Evolutionary conservation across 805 yeast genomes (phyloP), one percentile per base, ranked within the genome.

Genomic region (Saccharomycopsis synnaedendra): DNA sequence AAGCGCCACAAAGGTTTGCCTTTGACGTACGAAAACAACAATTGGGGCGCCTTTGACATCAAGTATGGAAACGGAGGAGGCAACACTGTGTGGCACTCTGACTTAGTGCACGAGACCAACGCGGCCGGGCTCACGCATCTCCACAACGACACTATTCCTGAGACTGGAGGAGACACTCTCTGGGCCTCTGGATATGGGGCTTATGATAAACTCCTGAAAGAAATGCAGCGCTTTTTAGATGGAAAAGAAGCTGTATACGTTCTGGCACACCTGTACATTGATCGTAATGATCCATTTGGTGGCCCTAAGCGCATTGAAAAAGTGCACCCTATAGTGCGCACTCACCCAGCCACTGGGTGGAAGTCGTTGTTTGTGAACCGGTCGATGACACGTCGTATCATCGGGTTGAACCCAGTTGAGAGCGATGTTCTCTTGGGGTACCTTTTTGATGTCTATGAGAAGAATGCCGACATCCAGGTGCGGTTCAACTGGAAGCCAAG

Each of bases 331-430:
- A 52, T 79, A 27, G 70, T 79, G 35, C 71, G 83, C 64, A 75
- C 82, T 39, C 80, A 80, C 55, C 84, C 85, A 5, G 80, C 72
- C 9, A 78, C 83, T 31, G 82, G 82, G 38, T 69, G 77, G 75
- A 79, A 78, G 60, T 64, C 78, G 1, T 62, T 78, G 52, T 78
- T 65, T 51, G 75, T 76, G 39, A 76, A 76, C 60, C 67, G 77
- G 42, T 62, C 66, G 27, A 68, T 69, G 70, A 75, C 79, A 10
- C 64, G 58, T 42, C 66, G 75, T 51, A 76, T 77, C 48, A 68
- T 70, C 5, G 82, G 80, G 0, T 64, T 76, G 44, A 69, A 71
- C 47, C 69, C 71, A 31, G 74, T 64, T 43, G 82, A 78, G 60
- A 67, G 74, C 6, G 71, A 69, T 39, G 57, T 71, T 5, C 68